A percentile compares a stretch with the other conserved stretches of the same genome.
These are phyloP conservation scores for Solanum hybrid DNA, from an alignment of 305 asterid species.

Conservation along the genomic window DNA sequence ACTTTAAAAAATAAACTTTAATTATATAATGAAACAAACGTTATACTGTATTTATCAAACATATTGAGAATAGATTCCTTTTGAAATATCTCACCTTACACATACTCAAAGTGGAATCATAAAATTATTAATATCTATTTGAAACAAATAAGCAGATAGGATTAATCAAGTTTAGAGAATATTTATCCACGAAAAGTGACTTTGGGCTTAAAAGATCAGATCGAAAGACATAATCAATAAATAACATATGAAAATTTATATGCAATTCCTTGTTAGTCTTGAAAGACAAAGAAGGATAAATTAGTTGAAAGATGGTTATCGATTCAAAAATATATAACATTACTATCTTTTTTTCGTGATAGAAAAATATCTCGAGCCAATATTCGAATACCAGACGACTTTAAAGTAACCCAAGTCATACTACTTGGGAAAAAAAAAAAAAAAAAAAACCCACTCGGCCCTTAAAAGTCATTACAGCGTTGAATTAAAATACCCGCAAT, in stretches of 20 bases:
- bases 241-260: background rate
- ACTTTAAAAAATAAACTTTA: no score
- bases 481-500: background rate
- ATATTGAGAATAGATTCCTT: background rate
- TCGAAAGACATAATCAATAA: background rate
- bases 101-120: background rate
- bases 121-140: background rate
- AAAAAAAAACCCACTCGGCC: background rate
- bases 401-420: background rate
- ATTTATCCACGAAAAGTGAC: background rate
- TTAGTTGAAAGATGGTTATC: fast-evolving
- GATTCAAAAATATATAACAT: background rate
- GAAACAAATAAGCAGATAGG: background rate
- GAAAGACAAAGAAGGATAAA: background rate
- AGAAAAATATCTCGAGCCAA: background rate
- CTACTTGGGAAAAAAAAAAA: background rate
- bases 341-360: background rate
- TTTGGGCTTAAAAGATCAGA: background rate
- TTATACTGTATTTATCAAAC: no score
- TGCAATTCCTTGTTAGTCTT: background rate
- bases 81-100: background rate
- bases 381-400: background rate
- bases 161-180: background rate
- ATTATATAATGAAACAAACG: no score
- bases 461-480: background rate